Base-by-base conservation (phyloP, 129 eudicot genomes). In the Lactuca saligna region DNA sequence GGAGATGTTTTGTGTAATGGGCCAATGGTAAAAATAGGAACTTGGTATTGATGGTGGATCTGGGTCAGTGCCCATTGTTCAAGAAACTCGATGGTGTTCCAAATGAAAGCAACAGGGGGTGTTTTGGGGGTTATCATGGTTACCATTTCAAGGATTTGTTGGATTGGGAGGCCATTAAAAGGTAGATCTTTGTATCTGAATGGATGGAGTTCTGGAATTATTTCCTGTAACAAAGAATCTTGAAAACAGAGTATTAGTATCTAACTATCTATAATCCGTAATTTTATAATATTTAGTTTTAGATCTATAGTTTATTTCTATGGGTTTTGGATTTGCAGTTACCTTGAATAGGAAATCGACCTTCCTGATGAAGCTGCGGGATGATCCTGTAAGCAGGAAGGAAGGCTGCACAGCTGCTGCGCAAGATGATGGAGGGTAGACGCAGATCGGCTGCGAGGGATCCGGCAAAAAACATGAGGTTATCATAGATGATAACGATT, bases 171-270 rank as follows among this genome's bases (percentile, higher is more conserved):
- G 53, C n/a, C 4, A 2, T 20, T 69, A 15, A 69, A 54, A 9
- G 86, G 79, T 9, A 86, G 48, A 63, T 83, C 93, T 68, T 81
- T 86, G 55, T 67, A 86, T 74, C 82, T 75, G 56, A 86, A 61
- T 9, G 77, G 78, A 65, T 76, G 65, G 12, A 72, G 69, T 31
- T 66, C 75, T 0, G 91, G 91, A 10, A 85, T 71, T 5, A 61
- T 42, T 7, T 72, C 83, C 61, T 58, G 68, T 57, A 73, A 49
- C 31, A 41, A 53, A 25, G 77, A 79, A 64, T 71, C 86, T 85
- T 80, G 6, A 1, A 35, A 34, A 34, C 5, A 14, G 15, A 25
- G 29, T 25, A 25, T 25, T 25, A 25, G 29, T 25, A 25, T 25
- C 29, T 25, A 25, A 25, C 2, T 25, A 25, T 25, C 29, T 25